Conservation (phyloP, 2,329 filamentous ascomycete species). For the Penicillium sp. region DNA sequence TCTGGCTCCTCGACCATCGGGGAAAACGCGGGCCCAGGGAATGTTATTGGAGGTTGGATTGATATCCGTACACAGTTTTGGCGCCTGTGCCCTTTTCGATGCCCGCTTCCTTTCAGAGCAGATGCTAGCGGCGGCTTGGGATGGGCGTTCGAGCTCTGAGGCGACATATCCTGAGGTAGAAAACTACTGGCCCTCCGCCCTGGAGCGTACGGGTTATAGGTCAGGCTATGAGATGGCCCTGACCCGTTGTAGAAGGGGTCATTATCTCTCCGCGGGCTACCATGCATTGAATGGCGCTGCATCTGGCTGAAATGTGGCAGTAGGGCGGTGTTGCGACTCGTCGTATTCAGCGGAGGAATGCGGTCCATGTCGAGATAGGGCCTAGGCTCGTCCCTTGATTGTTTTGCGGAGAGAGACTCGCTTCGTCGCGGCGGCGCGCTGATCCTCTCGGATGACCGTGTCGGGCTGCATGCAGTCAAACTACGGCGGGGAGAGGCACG, state of each 20-base stretch:
- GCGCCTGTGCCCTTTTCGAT: slow-evolving; percentile 46
- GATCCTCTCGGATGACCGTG: slow-evolving; percentile 30
- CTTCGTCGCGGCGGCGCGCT: slow-evolving; percentile 35
- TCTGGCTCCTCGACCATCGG: slow-evolving; percentile 43
- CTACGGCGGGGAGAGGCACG: slow-evolving; percentile 39
- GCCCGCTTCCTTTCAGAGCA: slow-evolving; percentile 38
- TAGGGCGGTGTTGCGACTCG: slow-evolving; percentile 18
- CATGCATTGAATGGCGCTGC: slow-evolving; percentile 30
- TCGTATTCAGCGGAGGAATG: slow-evolving; percentile 20
- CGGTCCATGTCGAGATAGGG: slow-evolving; percentile 23
- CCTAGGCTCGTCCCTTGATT: slow-evolving; percentile 25
- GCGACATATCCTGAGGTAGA: slow-evolving; percentile 26
- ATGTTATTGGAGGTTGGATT: slow-evolving; percentile 42
- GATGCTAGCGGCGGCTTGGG: slow-evolving; percentile 33
- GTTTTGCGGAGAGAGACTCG: slow-evolving; percentile 35
- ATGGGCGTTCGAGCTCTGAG: slow-evolving; percentile 29
- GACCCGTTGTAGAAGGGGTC: slow-evolving; percentile 36
- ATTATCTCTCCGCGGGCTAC: slow-evolving; percentile 25
- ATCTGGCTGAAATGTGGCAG: slow-evolving; percentile 32
- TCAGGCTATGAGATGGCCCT: slow-evolving; percentile 22
- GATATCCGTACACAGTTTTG: slow-evolving; percentile 52
- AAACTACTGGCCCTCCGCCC: slow-evolving; percentile 22
- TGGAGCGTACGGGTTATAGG: slow-evolving; percentile 28
- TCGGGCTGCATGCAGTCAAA: slow-evolving; percentile 38
- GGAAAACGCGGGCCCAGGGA: slow-evolving; percentile 38